Base-by-base conservation (phyloP, 1,284 basidiomycete genomes). In the Rhodotorula sp. region DNA sequence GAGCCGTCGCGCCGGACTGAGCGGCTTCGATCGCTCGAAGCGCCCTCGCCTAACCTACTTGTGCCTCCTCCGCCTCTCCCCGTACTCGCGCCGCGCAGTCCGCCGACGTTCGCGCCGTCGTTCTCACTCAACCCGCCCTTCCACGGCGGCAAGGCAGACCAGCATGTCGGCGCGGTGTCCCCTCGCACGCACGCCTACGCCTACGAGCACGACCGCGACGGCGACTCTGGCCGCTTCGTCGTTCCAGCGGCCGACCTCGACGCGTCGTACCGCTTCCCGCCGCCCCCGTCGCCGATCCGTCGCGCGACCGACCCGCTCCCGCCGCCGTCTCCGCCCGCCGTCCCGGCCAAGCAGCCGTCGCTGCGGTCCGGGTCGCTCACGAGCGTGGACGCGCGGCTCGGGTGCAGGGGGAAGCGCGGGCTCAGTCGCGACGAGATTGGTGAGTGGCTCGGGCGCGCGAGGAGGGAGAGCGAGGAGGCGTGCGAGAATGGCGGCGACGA, bases 391-490 rank as follows among this genome's bases (percentile, higher is more conserved):
- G 23, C 17, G 48, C 19, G 66, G 10, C 45, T 61, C 34, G 55
- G 60, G 2, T 46, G 44, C 13, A 12, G 45, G 46, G 48, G 48
- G 48, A 72, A 63, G 61, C 41, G 65, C 19, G 65, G 61, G 0
- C 61, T 70, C 48, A 44, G 21, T 25, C 59, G 34, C 44, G 17
- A 17, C 12, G 67, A 64, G n/a, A 44, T 68, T 14, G 55, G 61
- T 7, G 67, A 64, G 17, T 59, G 67, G 55, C 16, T 63, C 7
- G 44, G 7, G 41, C 13, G 42, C 21, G 55, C 55, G 41, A 45
- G 65, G 25, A 53, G 45, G 58, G 50, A 53, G 57, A 50, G 54
- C 44, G 52, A 27, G 44, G 21, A 19, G 63, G 53, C 9, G 23
- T 53, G 34, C 34, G 34, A 34, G 34, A 34, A 34, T 34, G 34